Evolutionary conservation across 2,329 filamentous ascomycete species (phyloP), one percentile per base, ranked within the genome.

Genomic region (Esteya vermicola): DNA sequence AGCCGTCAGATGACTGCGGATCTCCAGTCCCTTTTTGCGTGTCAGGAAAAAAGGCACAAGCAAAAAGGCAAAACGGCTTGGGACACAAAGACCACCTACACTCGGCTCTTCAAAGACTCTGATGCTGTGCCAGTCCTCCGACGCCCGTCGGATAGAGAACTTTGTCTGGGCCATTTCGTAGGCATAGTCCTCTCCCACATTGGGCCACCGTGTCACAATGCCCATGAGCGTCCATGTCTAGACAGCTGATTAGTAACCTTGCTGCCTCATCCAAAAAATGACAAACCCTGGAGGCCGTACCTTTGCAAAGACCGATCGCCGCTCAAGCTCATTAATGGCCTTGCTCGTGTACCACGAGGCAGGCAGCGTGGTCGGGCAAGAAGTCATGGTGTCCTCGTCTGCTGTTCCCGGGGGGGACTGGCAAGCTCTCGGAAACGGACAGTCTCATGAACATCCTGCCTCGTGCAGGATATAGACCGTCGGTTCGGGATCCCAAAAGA

Each of bases 291-390:
- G 14, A 23, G 6, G 3, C 6, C 39, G 4, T 22, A 41, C 40
- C 22, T 41, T 26, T 8, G 34, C 6, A 34, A 41, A 41, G n/a
- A 41, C 40, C 4, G 40, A 34, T n/a, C 35, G 35, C n/a, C 35
- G 28, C 13, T 41, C 40, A 7, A 41, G 14, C 9, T 33, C 22
- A 23, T 33, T 22, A 13, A 41, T 34, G 8, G 34, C 28, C n/a
- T 38, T 34, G 28, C 23, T 37, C 19, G 40, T 41, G 10, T 38
- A 41, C 40, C 40, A 41, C 30, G 40, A 41, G 6, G 40, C 40
- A 4, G 40, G 40, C 28, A 41, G 30, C 2, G 40, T 41, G 14
- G 35, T 37, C 4, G 34, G 22, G 20, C 22, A 37, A 6, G 34
- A 9, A n/a, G 18, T 30, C 39, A 41, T 41, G n/a, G 36, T 38